Evolutionary conservation across 2,329 filamentous ascomycete species (phyloP), one percentile per base, ranked within the genome.

Genomic region (Pseudogymnoascus verrucosus): DNA sequence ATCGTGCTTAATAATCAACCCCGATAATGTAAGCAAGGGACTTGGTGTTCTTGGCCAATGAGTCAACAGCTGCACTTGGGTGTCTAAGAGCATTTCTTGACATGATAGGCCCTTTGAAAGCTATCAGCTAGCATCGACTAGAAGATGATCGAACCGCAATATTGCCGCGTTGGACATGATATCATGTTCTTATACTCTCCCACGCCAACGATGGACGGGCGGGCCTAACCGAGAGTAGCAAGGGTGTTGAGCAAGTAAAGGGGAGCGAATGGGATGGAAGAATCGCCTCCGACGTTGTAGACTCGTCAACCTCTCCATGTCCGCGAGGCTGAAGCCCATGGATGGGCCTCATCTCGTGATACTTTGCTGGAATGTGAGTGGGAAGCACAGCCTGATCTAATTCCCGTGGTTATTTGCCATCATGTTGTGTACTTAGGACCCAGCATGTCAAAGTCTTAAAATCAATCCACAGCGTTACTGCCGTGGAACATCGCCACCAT

Each of bases 1-100:
- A 57, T 21, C 28, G 4, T 57, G 51, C 51, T 57, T 57, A 57
- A 57, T 57, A 57, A 57, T 57, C 26, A 57, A 57, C 51, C n/a
- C 4, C 51, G 11, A 34, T 57, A 21, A 19, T 14, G 26, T 54
- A 54, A 54, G 26, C 47, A 54, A 12, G 26, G 16, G 51, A 11
- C 51, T 34, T 19, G 51, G 28, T 57, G 28, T 34, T 5, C 51
- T 34, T 34, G 51, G 51, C 28, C 10, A 54, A 21, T 12, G 51
- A 34, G 47, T 34, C 51, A 19, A 57, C 51, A 7, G 21, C 10
- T 11, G 31, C 31, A 34, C n/a, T 34, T 34, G 28, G n/a, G 47
- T 19, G n/a, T 21, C 8, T 5, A 8, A 16, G 10, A 31, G 8
- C 47, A 26, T 47, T 16, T 57, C 1, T 34, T 57, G 28, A 57